These are phyloP conservation scores for Prunus yedoensis DNA, from an alignment of 331 rosid genomes.

Conservation along the genomic window DNA sequence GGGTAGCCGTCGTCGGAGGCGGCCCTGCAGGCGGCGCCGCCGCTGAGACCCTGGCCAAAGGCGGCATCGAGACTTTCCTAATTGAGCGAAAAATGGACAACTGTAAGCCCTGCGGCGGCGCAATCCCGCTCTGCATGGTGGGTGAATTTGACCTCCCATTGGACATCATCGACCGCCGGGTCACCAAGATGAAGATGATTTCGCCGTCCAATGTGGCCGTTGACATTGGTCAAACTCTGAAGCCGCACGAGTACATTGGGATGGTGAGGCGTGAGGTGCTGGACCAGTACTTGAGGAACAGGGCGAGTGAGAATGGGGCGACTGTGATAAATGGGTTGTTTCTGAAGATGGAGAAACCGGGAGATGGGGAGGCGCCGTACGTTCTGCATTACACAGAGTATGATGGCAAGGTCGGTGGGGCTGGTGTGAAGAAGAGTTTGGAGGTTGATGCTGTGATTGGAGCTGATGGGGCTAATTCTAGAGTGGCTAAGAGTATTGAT, in stretches of 20 bases:
- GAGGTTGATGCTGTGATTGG: conserved; percentile 95
- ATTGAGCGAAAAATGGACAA: conserved; percentile 85
- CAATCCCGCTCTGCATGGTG: conserved; percentile 95
- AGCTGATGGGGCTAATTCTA: conserved; percentile 91
- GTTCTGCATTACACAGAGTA: conserved; percentile 68
- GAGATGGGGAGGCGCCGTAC: conserved; percentile 52
- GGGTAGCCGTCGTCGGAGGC: conserved; percentile 79
- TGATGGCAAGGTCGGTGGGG: conserved; percentile 62
- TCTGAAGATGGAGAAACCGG: conserved; percentile 75
- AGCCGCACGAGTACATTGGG: conserved; percentile 91
- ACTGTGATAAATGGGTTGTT: conserved; percentile 74
- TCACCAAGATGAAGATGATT: conserved; percentile 94
- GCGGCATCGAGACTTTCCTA: conserved; percentile 76
- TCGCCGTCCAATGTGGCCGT: conserved; percentile 95
- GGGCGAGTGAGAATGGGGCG: conserved; percentile 76
- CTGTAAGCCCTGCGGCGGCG: conserved; percentile 96
- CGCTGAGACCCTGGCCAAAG: conserved; percentile 73
- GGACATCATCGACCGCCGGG: conserved; percentile 84
- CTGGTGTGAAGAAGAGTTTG: conserved; percentile 57
- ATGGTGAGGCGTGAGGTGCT: conserved; percentile 89
- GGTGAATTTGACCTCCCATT: conserved; percentile 84
- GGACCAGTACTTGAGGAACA: conserved; percentile 59
- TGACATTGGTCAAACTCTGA: conserved; percentile 74
- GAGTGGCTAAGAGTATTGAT: conserved; percentile 78
- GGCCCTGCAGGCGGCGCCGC: conserved; percentile 86